Base-by-base conservation (phyloP, 2,329 filamentous ascomycete species). In the Talaromyces verruculosus region DNA sequence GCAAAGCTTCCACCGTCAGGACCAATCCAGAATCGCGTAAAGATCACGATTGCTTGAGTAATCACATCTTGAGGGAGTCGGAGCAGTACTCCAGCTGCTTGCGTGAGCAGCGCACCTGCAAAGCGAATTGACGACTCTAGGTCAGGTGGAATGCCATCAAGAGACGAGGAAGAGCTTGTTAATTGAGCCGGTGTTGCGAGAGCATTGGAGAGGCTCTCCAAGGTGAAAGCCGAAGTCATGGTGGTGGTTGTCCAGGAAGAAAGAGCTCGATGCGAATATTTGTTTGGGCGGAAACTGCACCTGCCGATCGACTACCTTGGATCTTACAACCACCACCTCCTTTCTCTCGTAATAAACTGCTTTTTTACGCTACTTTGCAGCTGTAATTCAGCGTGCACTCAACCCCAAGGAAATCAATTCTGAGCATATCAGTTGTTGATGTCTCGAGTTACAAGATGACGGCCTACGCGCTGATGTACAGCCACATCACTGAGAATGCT, bases 31-130 rank as follows among this genome's bases (percentile, higher is more conserved):
- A 92, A 95, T 15, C 94, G 87, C 61, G 90, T 89, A 39, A 96
- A 87, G 0, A 95, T 79, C 47, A 97, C 88, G 73, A 93, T 91
- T 2, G 93, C 92, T 73, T 93, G 91, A 4, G 93, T 91, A 45
- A 95, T 91, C 45, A 92, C 87, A 71, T 93, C 91, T 75, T 97
- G 93, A 6, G 92, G 91, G 45, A 98, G 84, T 58, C 91, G 87
- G 2, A 99, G 84, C 19, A 98, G 85, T 61, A 96, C 84, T 0
- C 82, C 82, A 10, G 82, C 82, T 2, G 80, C 75, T 67, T 83
- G 81, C 1, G 81, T 84, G 30, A 84, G 75, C 65, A 78, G 75
- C 5, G 75, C 75, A 15, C 79, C 79, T 2, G 80, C 79, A 69
- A 79, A 83, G 47, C 80, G 78, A 66, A 82, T 74, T 1, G 81